Conservation (phyloP, 805 yeast species). For the Yamadazyma philogaea region DNA sequence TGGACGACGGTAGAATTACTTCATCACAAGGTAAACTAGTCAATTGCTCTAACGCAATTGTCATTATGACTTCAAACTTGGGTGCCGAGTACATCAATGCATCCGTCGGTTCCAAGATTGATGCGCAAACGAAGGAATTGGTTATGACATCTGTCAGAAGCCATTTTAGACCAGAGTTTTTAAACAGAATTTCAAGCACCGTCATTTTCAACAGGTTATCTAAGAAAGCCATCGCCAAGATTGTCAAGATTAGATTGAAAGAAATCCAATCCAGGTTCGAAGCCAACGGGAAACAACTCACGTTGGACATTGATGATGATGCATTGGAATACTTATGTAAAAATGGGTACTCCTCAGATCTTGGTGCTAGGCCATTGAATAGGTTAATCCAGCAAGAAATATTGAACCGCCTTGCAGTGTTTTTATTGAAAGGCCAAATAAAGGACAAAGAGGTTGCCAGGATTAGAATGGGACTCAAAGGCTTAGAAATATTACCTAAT, state of each 20-base stretch:
- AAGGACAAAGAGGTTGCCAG: constrained; percentile 83
- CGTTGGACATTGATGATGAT: constrained; percentile 65
- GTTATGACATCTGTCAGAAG: constrained; percentile 82
- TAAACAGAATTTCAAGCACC: constrained; percentile 91
- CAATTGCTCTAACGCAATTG: constrained; percentile 87
- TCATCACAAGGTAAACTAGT: constrained; percentile 92
- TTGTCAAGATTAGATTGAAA: constrained; percentile 76
- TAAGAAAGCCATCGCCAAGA: constrained; percentile 86
- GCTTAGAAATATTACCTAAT: constrained; percentile 80
- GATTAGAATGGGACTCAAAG: constrained; percentile 56
- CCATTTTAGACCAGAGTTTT: constrained; percentile 96
- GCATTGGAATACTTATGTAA: constrained; percentile 81
- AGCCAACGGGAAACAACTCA: constrained; percentile 74
- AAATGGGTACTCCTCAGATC: constrained; percentile 85
- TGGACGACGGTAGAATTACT: constrained; percentile 95
- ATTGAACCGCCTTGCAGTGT: constrained; percentile 84
- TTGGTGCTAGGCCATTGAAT: constrained; percentile 96
- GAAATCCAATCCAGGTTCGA: constrained; percentile 87
- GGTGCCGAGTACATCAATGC: constrained; percentile 89
- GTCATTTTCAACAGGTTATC: constrained; percentile 92
- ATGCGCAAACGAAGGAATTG: constrained; percentile 62
- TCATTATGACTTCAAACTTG: constrained; percentile 95
- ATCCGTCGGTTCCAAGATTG: constrained; percentile 60
- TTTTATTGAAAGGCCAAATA: constrained; percentile 81
- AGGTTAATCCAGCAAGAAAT: constrained; percentile 87